Percentiles rank a stretch among this genome's conserved stretches.
Conservation (phyloP, 148 eudicot genomes). For the Beta vulgaris region DNA sequence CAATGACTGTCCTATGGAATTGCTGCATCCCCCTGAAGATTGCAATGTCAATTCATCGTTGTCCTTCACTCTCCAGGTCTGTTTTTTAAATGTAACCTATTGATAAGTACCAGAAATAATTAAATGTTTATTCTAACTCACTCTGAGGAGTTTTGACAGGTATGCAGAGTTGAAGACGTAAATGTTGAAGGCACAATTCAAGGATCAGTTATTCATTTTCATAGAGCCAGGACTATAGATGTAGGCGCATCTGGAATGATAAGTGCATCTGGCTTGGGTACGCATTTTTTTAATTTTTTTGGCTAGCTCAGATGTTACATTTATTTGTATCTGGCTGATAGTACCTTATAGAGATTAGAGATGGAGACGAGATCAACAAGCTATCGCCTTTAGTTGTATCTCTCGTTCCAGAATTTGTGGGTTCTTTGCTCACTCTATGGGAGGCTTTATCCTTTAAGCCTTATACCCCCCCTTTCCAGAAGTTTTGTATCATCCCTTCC, state of each 20-base stretch:
- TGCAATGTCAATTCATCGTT: slow-evolving; percentile 94
- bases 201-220: slow-evolving; percentile 96
- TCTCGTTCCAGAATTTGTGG: background rate
- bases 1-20: slow-evolving; percentile 71
- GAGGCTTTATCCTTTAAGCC: no score
- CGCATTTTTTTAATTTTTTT: background rate
- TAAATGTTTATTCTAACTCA: slow-evolving; percentile 1
- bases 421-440: no score
- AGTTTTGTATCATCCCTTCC: no score
- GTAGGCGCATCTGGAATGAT: slow-evolving; percentile 66
- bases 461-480: no score
- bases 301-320: background rate
- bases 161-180: slow-evolving; percentile 95
- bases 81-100: background rate
- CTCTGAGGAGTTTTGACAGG: slow-evolving; percentile 38
- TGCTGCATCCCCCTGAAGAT: slow-evolving; percentile 94
- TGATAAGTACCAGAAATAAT: background rate
- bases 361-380: background rate
- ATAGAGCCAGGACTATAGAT: slow-evolving; percentile 72
- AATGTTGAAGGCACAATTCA: slow-evolving; percentile 73
- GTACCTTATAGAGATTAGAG: background rate
- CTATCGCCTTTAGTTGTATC: background rate
- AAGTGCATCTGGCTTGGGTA: slow-evolving; percentile 89
- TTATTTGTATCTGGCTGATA: background rate
- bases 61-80: slow-evolving; percentile 90